Evolutionary conservation across 352 stramenopile genomes (phyloP).

Genomic region (Pilasporangium apinafurcum): DNA sequence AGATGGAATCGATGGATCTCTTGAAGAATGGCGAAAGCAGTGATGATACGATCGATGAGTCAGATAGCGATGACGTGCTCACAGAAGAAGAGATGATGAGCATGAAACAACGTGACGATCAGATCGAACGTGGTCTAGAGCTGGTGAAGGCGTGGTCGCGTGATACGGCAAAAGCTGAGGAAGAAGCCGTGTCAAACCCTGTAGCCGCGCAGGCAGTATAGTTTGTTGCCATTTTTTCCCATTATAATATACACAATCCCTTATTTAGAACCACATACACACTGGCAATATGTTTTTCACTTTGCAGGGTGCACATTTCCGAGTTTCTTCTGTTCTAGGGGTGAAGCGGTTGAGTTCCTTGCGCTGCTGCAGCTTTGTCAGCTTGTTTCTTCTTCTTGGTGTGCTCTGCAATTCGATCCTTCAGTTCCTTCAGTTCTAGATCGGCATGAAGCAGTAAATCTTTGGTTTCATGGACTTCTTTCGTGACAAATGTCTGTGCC

Average conservation of each 20-base stretch:
- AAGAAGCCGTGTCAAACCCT: not conserved
- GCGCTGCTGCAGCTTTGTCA: slow-evolving; percentile 33
- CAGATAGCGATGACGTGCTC: slow-evolving; percentile 39
- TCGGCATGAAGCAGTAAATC: slow-evolving; percentile 55
- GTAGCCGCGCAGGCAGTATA: slow-evolving; percentile 4
- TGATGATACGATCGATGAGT: slow-evolving; percentile 58
- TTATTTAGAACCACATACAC: no score
- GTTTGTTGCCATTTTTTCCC: no score
- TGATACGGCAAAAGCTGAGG: not conserved
- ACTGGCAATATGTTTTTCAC: no score
- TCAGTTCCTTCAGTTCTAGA: slow-evolving; percentile 70
- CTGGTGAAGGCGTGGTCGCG: slow-evolving; percentile 57
- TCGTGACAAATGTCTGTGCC: slow-evolving; percentile 77
- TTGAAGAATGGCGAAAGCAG: slow-evolving; percentile 60
- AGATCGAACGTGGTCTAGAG: slow-evolving; percentile 55
- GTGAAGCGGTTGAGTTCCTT: no score
- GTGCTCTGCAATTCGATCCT: slow-evolving; percentile 66
- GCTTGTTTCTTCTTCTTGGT: slow-evolving; percentile 72
- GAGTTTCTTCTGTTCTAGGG: no score
- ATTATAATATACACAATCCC: no score
- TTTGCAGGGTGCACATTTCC: slow-evolving; percentile 1
- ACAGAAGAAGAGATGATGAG: slow-evolving; percentile 14
- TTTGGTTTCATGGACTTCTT: slow-evolving; percentile 70
- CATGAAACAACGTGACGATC: slow-evolving; percentile 28
- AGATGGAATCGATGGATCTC: slow-evolving; percentile 42